phyloP scores from a whole-genome alignment of 2,329 filamentous ascomycete genomes.

The Aspergillus transmontanensis region DNA sequence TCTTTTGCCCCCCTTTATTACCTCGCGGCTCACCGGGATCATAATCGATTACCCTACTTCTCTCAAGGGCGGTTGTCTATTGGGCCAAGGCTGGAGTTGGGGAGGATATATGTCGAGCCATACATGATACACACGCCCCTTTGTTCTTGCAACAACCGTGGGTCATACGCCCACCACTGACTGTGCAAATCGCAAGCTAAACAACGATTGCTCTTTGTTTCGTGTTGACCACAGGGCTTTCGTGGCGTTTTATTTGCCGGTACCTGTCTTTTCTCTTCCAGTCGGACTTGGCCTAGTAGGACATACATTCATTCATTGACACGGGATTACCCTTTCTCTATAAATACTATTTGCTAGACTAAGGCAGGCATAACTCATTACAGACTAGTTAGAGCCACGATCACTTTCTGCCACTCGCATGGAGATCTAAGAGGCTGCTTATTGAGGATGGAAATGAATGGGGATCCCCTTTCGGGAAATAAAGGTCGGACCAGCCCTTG shows the following conservation, averaged over 20 bases:
- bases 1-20: neutral
- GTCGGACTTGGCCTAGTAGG: neutral
- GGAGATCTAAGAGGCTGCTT: no score
- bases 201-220: neutral
- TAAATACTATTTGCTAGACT: neutral
- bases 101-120: neutral
- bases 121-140: neutral
- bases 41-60: neutral
- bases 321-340: neutral
- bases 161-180: neutral
- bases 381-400: neutral
- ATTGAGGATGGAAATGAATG: neutral
- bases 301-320: neutral
- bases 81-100: neutral
- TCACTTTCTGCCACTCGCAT: neutral
- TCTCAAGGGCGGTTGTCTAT: neutral
- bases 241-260: neutral
- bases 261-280: neutral
- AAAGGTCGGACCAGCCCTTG: neutral
- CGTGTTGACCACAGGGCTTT: neutral
- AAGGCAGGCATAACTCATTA: neutral
- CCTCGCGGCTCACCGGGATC: neutral
- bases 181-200: neutral
- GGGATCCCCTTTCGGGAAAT: neutral
- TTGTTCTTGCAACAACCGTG: neutral